Evolutionary conservation across 441 rosid species (phyloP).

Genomic region (Corymbia citriodora): DNA sequence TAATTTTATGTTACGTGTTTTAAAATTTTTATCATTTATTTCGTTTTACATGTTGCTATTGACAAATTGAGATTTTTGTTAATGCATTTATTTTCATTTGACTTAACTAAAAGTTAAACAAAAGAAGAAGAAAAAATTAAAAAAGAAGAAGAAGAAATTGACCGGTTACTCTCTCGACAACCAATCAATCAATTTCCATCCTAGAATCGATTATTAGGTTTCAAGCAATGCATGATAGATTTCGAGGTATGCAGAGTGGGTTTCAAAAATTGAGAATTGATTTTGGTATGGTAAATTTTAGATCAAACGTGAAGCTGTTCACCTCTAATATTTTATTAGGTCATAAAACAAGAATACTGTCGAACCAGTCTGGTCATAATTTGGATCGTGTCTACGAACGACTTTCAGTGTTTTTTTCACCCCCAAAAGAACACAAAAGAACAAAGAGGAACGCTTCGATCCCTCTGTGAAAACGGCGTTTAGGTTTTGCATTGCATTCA

Average conservation of each 20-base stretch:
- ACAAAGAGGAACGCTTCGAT: neutral
- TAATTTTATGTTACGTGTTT: too few species aligned
- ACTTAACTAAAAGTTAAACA: neutral
- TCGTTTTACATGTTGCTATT: too few species aligned
- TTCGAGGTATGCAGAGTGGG: too few species aligned
- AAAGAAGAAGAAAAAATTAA: neutral
- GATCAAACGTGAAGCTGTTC: fast-evolving
- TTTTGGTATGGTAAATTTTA: fast-evolving
- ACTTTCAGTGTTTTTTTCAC: neutral
- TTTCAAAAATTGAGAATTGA: neutral
- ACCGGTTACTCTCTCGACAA: too few species aligned
- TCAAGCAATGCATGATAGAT: fast-evolving
- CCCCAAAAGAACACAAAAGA: neutral
- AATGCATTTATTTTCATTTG: neutral
- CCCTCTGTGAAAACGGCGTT: neutral
- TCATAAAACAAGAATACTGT: neutral
- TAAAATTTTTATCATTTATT: too few species aligned
- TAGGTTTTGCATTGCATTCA: neutral
- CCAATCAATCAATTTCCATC: too few species aligned
- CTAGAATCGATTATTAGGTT: fast-evolving
- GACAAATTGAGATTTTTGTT: neutral
- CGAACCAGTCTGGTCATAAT: neutral
- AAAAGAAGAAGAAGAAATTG: too few species aligned
- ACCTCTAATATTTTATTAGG: neutral
- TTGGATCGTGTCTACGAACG: neutral